Evolutionary conservation across 306 rosid genomes (phyloP).

Genomic region (Glycyrrhiza uralensis): DNA sequence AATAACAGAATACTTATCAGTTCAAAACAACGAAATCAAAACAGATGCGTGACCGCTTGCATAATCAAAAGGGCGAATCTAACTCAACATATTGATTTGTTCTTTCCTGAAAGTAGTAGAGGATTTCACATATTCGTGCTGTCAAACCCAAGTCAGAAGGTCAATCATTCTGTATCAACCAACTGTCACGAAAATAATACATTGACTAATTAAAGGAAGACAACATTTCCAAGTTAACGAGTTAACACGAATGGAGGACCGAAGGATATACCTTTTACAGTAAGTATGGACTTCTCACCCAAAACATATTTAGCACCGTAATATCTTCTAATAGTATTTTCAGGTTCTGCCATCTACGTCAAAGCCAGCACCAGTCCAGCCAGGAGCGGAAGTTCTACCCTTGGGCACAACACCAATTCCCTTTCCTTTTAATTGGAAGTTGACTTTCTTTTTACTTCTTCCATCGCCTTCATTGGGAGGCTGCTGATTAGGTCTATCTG

Average conservation of each 20-base stretch:
- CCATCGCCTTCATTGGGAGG: conserved; percentile 58
- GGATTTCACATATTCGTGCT: conserved; percentile 8
- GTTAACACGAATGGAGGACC: conserved; percentile 11
- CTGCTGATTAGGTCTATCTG: conserved; percentile 46
- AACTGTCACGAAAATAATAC: conserved; percentile 7
- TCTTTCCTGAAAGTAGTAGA: conserved; percentile 15
- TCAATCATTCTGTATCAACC: conserved; percentile 22
- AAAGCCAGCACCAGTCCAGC: conserved; percentile 95
- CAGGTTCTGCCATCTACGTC: conserved; percentile 70
- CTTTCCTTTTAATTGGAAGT: conserved; percentile 72
- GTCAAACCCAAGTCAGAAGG: conserved; percentile 20
- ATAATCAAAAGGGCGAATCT: not conserved
- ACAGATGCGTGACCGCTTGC: not conserved
- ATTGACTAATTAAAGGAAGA: not conserved
- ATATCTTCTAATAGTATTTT: conserved; percentile 11
- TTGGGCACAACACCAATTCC: conserved; percentile 80
- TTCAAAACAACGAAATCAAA: not conserved
- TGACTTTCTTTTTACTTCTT: conserved; percentile 66
- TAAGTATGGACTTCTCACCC: conserved; percentile 14
- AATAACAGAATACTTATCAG: not conserved
- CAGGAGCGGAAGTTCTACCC: conserved; percentile 69
- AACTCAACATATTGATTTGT: not conserved
- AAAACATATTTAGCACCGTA: conserved; percentile 13
- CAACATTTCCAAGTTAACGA: conserved; percentile 14
- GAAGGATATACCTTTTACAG: conserved; percentile 27